Evolutionary conservation across 2,329 filamentous ascomycete genomes (phyloP), one percentile per base, ranked within the genome.

Genomic region (Claviceps paspali): DNA sequence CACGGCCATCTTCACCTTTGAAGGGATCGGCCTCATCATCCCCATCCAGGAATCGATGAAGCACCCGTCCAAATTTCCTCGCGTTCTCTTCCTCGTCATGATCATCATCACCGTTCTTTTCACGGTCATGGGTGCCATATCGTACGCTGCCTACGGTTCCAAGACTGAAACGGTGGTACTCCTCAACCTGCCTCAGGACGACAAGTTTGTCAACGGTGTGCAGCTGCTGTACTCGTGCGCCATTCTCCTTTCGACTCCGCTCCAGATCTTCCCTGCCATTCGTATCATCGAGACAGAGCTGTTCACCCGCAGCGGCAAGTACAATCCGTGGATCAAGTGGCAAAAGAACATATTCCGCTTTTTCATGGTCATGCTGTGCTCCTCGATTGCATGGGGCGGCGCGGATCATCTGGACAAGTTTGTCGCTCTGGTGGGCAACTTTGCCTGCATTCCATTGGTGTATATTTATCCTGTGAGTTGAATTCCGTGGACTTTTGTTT

Each of bases 301-400:
- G 6, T 98, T 96, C 59, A 93, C 83, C 18, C 73, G 82, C 53
- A 94, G 86, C 44, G 87, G 91, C 49, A 98, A 98, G 61, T 94
- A 95, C 63, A 95, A 96, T 54, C 87, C 86, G 1, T 91, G 84
- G 54, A 93, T 98, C 67, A 98, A 98, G 65, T 98, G 91, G 91
- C 83, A 96, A 69, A 98, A 98, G 76, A 98, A 98, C 49, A 65
- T 81, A 24, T 98, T 94, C 66, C 80, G 91, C 38, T 98, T 96
- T 67, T 79, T 88, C 53, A 76, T 95, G 44, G 91, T 96, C 35
- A 73, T 83, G 51, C 60, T 91, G 18, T 96, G 91, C 52, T 82
- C 87, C 1, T 61, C 77, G 41, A 81, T 98, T 46, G 88, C 88
- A 2, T 98, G 86, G 85, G 77, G 79, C 31, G 91, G 91, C 43